Evolutionary conservation across 2,329 filamentous ascomycete species (phyloP), one percentile per base, ranked within the genome.

Genomic region (Bisporella sp.): DNA sequence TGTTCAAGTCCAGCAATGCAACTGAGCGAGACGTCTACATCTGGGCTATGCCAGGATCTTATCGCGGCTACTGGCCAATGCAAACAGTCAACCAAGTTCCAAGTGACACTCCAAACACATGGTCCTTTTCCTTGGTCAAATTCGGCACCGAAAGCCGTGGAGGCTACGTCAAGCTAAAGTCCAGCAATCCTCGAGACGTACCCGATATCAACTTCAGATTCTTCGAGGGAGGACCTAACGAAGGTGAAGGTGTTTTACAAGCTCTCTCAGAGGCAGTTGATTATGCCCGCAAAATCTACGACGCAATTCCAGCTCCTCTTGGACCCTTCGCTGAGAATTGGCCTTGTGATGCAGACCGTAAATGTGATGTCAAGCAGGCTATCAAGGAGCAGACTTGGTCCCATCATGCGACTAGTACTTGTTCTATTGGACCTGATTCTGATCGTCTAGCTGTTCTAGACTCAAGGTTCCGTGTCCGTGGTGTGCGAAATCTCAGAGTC

Each of bases 171-270:
- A 75, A 66, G 4, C 75, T 89, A 6, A 71, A 69, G 13, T 82
- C 79, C 0, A 68, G 75, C 0, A 76, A 87, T 60, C 84, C 85
- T 1, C 76, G 78, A 1, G 83, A 87, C 50, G 69, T 73, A 4
- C 85, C 85, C 0, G 64, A 75, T 3, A 85, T 88, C 57, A 69
- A 70, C 45, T 85, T 82, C 68, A 77, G 80, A 63, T 83, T 76
- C 65, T 83, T 79, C 66, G 67, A 51, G 13, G 39, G 35, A 12
- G 21, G 21, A 21, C 21, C 21, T 21, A 21, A 21, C 21, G 54
- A 52, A 5, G 46, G 37, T 4, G 53, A 57, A 37, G 37, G 47
- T 5, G 53, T 59, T 49, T 44, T 60, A 21, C 41, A 52, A 32
- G 51, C 57, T 29, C 32, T 54, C 6, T 46, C 35, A 1, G 58